Base-by-base conservation (phyloP, 2,329 filamentous ascomycete genomes). In the Penicillium sp. region DNA sequence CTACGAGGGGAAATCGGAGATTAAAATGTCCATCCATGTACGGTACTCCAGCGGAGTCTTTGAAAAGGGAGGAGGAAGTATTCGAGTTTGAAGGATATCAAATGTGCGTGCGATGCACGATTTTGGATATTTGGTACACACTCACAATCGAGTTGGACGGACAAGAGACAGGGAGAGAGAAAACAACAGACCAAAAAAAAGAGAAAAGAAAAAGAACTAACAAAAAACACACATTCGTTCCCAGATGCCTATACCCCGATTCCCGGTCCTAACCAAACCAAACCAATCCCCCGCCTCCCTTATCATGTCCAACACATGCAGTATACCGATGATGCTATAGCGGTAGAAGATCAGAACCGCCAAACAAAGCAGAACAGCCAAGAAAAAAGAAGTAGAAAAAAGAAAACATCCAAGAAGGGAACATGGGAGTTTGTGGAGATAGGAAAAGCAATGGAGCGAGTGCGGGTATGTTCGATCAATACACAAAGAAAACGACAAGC, bases 381-480 rank as follows among this genome's bases (percentile, higher is more conserved):
- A 49, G 50, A 53, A 38, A 55, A 44, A 19, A 50, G 50, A 53
- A 60, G n/a, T n/a, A n/a, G 55, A 61, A 19, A 40, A 51, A 59
- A 53, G 45, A 51, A 44, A 61, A 45, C 56, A 59, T 56, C 45
- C 35, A 60, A 49, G 45, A 49, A 49, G 12, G 8, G 45, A 49
- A 49, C 30, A 30, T 49, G 26, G 24, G 26, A 10, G n/a, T 33
- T 49, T 28, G 26, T 19, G 24, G 13, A 28, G 44, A 47, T 26
- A 26, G 44, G 24, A 49, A 30, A 49, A 49, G 45, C 45, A 49
- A 49, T 49, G 45, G 30, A 57, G 60, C 61, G 53, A 61, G 55
- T 62, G 65, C 68, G 68, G 68, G 68, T 70, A 70, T 70, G 68
- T 65, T 65, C 24, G 59, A 60, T 53, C 35, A 56, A 64, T 55